phyloP scores from a whole-genome alignment of 192 early-diverging fungal genomes.

The Coemansia sp. region DNA sequence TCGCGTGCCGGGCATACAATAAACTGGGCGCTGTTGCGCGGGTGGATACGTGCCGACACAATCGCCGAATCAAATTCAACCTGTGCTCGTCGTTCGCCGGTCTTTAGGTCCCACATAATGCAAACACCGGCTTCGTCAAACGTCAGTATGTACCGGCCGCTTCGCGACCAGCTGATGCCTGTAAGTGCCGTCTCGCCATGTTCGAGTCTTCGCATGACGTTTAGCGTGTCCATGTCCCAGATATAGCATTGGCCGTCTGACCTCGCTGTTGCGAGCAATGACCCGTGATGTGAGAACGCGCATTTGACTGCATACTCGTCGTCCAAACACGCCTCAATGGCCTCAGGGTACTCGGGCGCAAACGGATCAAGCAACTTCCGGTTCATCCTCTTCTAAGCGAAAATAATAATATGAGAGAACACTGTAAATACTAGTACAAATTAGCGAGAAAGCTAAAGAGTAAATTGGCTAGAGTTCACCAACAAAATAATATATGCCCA shows the following conservation, averaged over 20 bases:
- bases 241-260: constrained; percentile 77
- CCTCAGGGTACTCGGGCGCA: constrained; percentile 79
- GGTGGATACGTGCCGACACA: constrained; percentile 74
- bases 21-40: constrained; percentile 59
- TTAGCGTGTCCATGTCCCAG: constrained; percentile 90
- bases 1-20: constrained; percentile 34
- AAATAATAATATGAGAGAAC: background rate
- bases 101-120: constrained; percentile 84
- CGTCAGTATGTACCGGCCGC: constrained; percentile 78
- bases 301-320: constrained; percentile 69
- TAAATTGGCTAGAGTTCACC: background rate
- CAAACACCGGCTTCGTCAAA: constrained; percentile 79
- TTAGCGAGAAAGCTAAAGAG: background rate
- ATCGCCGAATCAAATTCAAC: constrained; percentile 73
- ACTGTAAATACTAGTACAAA: background rate
- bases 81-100: constrained; percentile 57
- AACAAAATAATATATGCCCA: background rate
- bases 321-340: constrained; percentile 74
- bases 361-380: constrained; percentile 70
- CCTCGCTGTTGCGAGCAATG: constrained; percentile 79
- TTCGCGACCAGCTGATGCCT: constrained; percentile 83
- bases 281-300: constrained; percentile 78
- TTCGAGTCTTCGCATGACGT: constrained; percentile 65
- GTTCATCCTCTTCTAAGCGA: constrained; percentile 44
- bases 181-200: constrained; percentile 78